Percentiles rank a stretch among this genome's conserved stretches.
Evolutionary conservation across 495 filamentous ascomycete genomes (phyloP).

Genomic region (Baudoinia panamericana): DNA sequence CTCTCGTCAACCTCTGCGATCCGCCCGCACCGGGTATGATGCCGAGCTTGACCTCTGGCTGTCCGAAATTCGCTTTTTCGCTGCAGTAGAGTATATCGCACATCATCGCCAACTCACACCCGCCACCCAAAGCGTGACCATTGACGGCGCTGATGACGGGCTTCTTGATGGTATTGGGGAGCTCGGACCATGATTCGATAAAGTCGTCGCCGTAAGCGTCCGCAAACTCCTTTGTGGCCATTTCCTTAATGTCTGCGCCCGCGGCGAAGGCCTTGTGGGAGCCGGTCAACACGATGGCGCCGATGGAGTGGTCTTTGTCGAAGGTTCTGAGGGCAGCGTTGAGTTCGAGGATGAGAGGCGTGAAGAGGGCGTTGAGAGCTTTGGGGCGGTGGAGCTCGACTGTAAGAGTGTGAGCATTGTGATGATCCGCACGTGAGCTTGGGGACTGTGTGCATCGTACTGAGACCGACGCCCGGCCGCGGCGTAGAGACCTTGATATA

Average conservation of each 20-base stretch:
- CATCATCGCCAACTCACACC: conserved; percentile 97
- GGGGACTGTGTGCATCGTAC: conserved; percentile 36
- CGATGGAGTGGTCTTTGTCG: conserved; percentile 54
- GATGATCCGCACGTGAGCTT: not conserved
- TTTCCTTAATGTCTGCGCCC: conserved; percentile 97
- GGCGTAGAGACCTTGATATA: conserved; percentile 68
- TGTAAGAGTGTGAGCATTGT: conserved; percentile 24
- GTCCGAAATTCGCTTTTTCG: conserved; percentile 69
- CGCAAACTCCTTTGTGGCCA: conserved; percentile 79
- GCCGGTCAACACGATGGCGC: conserved; percentile 76
- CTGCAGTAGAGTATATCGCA: conserved; percentile 89
- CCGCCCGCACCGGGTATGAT: conserved; percentile 87
- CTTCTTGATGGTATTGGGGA: conserved; percentile 69
- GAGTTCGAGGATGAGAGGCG: conserved; percentile 76
- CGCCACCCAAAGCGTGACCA: conserved; percentile 85
- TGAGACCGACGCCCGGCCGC: conserved; percentile 75
- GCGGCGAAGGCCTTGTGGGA: conserved; percentile 85
- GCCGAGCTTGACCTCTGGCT: conserved; percentile 92
- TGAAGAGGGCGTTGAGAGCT: conserved; percentile 82
- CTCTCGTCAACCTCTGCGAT: conserved; percentile 72
- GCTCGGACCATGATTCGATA: conserved; percentile 82
- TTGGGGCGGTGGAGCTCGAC: conserved; percentile 94
- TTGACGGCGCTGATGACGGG: conserved; percentile 89
- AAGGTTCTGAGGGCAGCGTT: conserved; percentile 66
- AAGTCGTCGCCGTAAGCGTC: conserved; percentile 75